phyloP scores from a whole-genome alignment of 257 asterid genomes.

The Solanum sejunctum region DNA sequence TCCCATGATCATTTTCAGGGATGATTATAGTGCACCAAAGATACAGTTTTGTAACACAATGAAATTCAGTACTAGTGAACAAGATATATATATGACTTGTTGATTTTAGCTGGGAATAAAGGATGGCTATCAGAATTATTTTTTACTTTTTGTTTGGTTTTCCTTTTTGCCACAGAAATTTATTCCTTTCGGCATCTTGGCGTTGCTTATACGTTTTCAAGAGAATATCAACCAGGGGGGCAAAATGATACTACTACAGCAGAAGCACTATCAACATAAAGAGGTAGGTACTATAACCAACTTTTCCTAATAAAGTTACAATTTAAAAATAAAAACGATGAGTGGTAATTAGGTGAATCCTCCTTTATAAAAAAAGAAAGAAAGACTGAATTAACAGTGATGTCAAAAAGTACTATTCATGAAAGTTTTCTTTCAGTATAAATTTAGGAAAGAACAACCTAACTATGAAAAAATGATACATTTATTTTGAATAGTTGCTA shows the following conservation, averaged over 20 bases:
- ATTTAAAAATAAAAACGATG: background rate
- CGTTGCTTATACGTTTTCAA: constrained; percentile 2
- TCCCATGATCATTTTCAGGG: constrained; percentile 5
- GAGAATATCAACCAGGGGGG: background rate
- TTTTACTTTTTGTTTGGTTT: background rate
- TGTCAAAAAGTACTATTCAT: background rate
- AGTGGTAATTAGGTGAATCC: background rate
- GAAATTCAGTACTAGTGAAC: background rate
- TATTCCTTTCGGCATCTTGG: background rate
- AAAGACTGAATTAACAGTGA: background rate
- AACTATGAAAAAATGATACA: no score
- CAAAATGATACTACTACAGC: background rate
- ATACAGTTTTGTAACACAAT: background rate
- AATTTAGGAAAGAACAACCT: background rate
- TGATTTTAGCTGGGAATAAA: background rate
- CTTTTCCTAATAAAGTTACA: background rate
- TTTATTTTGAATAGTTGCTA: no score
- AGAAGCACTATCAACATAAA: background rate
- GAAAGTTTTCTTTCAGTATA: background rate
- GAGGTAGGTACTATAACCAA: background rate
- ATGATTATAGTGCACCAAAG: background rate
- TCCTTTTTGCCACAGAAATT: background rate
- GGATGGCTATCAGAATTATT: background rate
- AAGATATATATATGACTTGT: background rate
- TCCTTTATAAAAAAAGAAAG: background rate